These are phyloP conservation scores for Asterochloris sp. DNA, from an alignment of 139 green algal genomes.

Conservation along the genomic window DNA sequence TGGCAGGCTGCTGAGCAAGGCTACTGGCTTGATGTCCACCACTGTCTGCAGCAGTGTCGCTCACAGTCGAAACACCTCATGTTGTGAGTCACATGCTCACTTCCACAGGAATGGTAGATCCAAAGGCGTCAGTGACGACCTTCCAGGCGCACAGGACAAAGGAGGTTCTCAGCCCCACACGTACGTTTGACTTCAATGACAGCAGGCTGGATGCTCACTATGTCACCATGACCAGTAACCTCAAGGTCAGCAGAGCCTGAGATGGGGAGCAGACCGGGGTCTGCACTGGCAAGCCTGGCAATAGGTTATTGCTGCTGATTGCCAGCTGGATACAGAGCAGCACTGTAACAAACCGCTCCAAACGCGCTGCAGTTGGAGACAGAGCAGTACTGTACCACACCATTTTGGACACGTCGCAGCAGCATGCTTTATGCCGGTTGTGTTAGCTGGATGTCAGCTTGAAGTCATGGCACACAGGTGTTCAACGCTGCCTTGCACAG, in stretches of 20 bases:
- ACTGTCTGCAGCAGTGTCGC: too few relatives aligned
- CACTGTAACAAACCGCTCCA: background rate
- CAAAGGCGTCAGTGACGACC: slow-evolving; percentile 20
- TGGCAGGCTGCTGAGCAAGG: too few relatives aligned
- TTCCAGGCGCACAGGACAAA: slow-evolving; percentile 28
- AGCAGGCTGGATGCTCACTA: slow-evolving; percentile 48
- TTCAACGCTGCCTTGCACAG: background rate
- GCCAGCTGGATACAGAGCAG: background rate
- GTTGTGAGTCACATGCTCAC: background rate
- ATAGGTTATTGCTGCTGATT: background rate
- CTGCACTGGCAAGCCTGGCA: background rate
- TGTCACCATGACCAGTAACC: slow-evolving; percentile 46
- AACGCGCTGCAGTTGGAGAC: background rate
- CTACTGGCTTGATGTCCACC: too few relatives aligned
- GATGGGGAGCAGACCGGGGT: background rate
- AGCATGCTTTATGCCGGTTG: too few relatives aligned
- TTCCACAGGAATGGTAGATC: slow-evolving; percentile 43
- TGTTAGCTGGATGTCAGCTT: too few relatives aligned
- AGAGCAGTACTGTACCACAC: too few relatives aligned
- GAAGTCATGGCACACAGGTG: too few relatives aligned
- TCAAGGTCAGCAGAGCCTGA: slow-evolving; percentile 28
- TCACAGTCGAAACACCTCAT: background rate
- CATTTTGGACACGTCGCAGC: too few relatives aligned
- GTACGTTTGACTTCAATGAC: slow-evolving; percentile 52
- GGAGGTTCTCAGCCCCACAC: slow-evolving; percentile 51